Evolutionary conservation across 345 rosid species (phyloP), one percentile per base, ranked within the genome.

Genomic region (Excoecaria agallocha): DNA sequence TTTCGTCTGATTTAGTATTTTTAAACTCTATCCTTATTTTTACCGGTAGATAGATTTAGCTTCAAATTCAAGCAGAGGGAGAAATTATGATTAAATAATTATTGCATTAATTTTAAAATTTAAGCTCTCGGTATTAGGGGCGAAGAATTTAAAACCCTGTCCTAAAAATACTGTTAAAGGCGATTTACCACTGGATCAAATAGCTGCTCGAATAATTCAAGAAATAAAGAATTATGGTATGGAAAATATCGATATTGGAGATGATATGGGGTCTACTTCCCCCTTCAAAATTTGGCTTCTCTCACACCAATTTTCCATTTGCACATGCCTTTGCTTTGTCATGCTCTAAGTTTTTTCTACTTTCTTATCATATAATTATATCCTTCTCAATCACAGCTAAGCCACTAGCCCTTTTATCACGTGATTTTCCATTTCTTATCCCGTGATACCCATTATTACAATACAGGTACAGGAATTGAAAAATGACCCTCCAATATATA

Each of bases 311-410:
- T 30, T 30, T 30, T 30, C 74, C 55, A 17, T 12, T 12, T 11
- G 73, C 85, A 73, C 78, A 58, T 76, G 82, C 62, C 20, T 76
- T 37, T 69, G 64, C 16, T 63, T 55, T 59, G 58, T 4, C 3
- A 41, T 4, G 45, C 22, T 39, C 35, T 22, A 51, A 54, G 50
- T 72, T 41, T 5, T 48, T 68, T 45, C 6, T 2, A 68, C 5
- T 68, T 1, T 15, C 38, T 3, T 16, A 15, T 25, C 7, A 65
- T 20, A 45, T 17, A 24, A 56, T 70, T 5, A 6, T 56, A 35
- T 11, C 17, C 38, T 8, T 59, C 38, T 8, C 13, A 59, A 11
- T 48, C 67, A 17, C 76, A 49, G 69, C 78, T 38, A 60, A 59
- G 56, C 56, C 55, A 8, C 17, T 35, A 35, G 39, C 65, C 22